Conservation (phyloP, 768 basidiomycete genomes). For the Boletus reticuloceps region DNA sequence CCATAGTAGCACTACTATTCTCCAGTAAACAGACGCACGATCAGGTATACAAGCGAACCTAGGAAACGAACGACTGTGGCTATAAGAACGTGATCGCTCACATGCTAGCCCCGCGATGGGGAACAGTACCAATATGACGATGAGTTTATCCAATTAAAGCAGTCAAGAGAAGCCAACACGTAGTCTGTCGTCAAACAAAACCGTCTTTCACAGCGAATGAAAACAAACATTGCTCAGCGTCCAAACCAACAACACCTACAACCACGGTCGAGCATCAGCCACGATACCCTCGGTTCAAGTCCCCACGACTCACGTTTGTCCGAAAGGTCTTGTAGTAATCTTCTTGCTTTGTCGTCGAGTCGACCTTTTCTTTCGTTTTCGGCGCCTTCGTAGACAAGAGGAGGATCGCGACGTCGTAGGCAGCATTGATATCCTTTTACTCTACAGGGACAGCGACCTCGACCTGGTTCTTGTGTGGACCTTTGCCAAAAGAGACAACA, state of each 20-base stretch:
- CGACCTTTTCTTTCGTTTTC: constrained; percentile 63
- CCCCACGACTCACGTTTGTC: constrained; percentile 58
- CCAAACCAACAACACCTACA: constrained; percentile 86
- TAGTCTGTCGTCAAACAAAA: constrained; percentile 10
- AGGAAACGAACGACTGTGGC: constrained; percentile 74
- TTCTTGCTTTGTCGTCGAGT: constrained; percentile 50
- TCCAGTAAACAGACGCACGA: too few relatives aligned
- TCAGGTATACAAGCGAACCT: constrained; percentile 84
- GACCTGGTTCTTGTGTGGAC: constrained; percentile 72
- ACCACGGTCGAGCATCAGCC: constrained; percentile 11
- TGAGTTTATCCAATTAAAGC: not conserved
- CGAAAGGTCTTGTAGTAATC: constrained; percentile 55
- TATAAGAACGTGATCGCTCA: constrained; percentile 39
- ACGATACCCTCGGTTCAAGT: not conserved
- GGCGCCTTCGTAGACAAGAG: constrained; percentile 79
- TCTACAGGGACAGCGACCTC: constrained; percentile 92
- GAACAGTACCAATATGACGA: constrained; percentile 41
- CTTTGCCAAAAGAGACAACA: constrained; percentile 64
- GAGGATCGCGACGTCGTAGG: constrained; percentile 91
- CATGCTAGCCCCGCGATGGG: constrained; percentile 85
- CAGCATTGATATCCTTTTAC: constrained; percentile 85
- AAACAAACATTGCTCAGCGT: constrained; percentile 72
- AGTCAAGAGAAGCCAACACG: constrained; percentile 2
- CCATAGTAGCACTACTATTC: too few relatives aligned
- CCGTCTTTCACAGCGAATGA: constrained; percentile 20